Percentiles rank a stretch among this genome's conserved stretches.
These are phyloP conservation scores for Nigrospora osmanthi DNA, from an alignment of 2,329 filamentous ascomycete species.

Conservation along the genomic window DNA sequence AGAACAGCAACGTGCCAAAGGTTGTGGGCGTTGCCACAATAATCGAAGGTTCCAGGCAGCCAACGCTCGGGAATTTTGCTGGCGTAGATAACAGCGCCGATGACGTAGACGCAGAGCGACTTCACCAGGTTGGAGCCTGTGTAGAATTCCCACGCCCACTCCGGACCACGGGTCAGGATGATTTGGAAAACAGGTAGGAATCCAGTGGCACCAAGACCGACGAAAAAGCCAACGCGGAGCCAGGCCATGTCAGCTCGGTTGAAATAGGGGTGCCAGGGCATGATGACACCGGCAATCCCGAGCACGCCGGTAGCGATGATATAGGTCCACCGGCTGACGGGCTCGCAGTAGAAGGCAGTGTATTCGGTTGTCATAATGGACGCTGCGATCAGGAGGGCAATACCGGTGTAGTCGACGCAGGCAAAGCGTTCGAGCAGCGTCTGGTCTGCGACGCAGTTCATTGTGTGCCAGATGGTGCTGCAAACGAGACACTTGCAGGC, in stretches of 20 bases:
- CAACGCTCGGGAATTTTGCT: conserved; percentile 90
- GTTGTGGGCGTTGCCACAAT: conserved; percentile 91
- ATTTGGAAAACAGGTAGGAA: conserved; percentile 86
- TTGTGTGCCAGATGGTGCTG: conserved; percentile 96
- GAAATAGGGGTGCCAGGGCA: conserved; percentile 95
- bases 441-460: conserved; percentile 92
- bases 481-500: conserved; percentile 92
- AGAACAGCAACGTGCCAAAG: conserved; percentile 90
- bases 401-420: conserved; percentile 97
- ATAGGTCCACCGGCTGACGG: conserved; percentile 76
- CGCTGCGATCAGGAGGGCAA: conserved; percentile 87
- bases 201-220: conserved; percentile 78
- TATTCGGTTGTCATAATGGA: conserved; percentile 98
- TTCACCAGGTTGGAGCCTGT: conserved; percentile 66
- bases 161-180: conserved; percentile 65
- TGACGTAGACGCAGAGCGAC: conserved; percentile 77
- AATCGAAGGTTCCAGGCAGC: conserved; percentile 90
- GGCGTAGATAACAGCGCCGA: conserved; percentile 81
- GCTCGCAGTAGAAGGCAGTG: conserved; percentile 97
- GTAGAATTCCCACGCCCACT: conserved; percentile 85
- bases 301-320: conserved; percentile 74
- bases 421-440: conserved; percentile 89
- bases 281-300: conserved; percentile 77
- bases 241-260: conserved; percentile 90
- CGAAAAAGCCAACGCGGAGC: conserved; percentile 86